These are phyloP conservation scores for Capronia coronata DNA, from an alignment of 2,329 filamentous ascomycete genomes.

Conservation along the genomic window DNA sequence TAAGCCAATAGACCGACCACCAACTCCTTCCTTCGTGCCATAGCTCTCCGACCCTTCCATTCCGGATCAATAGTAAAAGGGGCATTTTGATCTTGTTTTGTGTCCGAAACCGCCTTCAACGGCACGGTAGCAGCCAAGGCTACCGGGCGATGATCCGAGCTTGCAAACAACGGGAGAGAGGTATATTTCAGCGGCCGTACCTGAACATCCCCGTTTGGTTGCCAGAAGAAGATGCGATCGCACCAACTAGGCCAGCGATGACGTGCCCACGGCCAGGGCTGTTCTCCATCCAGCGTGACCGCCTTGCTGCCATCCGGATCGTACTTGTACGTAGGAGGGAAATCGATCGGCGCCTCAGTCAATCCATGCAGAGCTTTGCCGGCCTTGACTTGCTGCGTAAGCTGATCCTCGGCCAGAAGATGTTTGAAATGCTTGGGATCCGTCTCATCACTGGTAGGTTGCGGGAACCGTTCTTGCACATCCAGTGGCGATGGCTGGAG, in stretches of 20 bases:
- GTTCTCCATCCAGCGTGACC: conserved; percentile 33
- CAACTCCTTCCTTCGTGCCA: conserved; percentile 54
- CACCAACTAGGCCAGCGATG: conserved; percentile 92
- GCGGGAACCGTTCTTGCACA: conserved; percentile 56
- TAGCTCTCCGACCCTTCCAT: conserved; percentile 50
- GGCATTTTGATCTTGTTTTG: conserved; percentile 30
- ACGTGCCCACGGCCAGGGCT: conserved; percentile 65
- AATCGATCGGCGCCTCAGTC: conserved; percentile 64
- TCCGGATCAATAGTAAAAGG: conserved; percentile 54
- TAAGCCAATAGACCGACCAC: conserved; percentile 54
- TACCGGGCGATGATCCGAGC: conserved; percentile 83
- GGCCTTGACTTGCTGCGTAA: conserved; percentile 62
- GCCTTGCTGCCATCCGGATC: conserved; percentile 36
- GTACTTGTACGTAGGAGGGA: conserved; percentile 95
- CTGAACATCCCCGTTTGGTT: conserved; percentile 50
- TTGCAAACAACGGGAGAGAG: conserved; percentile 69
- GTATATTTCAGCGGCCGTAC: conserved; percentile 61
- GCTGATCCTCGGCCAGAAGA: conserved; percentile 70
- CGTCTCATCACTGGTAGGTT: conserved; percentile 45
- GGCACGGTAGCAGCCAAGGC: conserved; percentile 64
- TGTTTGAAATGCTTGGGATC: conserved; percentile 58
- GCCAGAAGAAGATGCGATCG: conserved; percentile 71
- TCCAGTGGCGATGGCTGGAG: conserved; percentile 52
- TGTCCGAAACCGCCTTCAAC: conserved; percentile 38
- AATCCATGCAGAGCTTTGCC: conserved; percentile 72